Evolutionary conservation across 768 basidiomycete genomes (phyloP).

Genomic region (Termitomyces sp.): DNA sequence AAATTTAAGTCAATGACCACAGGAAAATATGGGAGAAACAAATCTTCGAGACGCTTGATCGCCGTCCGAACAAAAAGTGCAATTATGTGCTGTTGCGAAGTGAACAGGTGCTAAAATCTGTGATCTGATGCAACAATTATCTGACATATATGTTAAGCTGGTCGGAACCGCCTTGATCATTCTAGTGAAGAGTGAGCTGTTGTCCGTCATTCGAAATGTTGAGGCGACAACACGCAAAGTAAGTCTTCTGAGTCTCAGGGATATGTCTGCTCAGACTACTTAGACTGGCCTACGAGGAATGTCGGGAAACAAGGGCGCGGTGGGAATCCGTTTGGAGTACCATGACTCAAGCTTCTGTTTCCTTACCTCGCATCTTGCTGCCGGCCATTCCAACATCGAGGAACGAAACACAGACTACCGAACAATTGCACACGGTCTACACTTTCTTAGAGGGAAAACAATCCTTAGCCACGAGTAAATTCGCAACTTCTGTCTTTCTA

Average conservation of each 20-base stretch:
- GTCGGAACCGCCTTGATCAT: conserved; percentile 93
- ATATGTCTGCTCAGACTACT: neutral
- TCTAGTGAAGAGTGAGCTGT: conserved; percentile 73
- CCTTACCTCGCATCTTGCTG: conserved; percentile 92
- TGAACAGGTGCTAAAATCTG: conserved; percentile 66
- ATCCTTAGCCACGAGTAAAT: conserved; percentile 89
- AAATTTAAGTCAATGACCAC: neutral
- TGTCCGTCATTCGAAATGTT: conserved; percentile 82
- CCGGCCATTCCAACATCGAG: conserved; percentile 87
- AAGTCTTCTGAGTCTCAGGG: neutral
- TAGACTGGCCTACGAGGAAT: conserved; percentile 90
- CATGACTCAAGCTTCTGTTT: conserved; percentile 93
- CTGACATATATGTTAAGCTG: conserved; percentile 46
- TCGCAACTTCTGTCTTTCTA: neutral
- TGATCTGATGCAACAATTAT: neutral
- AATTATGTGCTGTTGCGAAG: conserved; percentile 87
- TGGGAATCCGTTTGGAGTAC: conserved; percentile 89
- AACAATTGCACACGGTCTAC: conserved; percentile 80
- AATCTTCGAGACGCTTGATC: conserved; percentile 75
- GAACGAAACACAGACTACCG: conserved; percentile 92
- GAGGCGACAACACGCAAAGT: conserved; percentile 93
- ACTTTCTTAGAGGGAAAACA: conserved; percentile 86
- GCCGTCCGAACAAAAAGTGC: conserved; percentile 59
- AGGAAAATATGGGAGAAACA: conserved; percentile 87
- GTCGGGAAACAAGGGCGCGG: conserved; percentile 97